Conservation (phyloP, 495 filamentous ascomycete species). For the Cenococcum geophilum region DNA sequence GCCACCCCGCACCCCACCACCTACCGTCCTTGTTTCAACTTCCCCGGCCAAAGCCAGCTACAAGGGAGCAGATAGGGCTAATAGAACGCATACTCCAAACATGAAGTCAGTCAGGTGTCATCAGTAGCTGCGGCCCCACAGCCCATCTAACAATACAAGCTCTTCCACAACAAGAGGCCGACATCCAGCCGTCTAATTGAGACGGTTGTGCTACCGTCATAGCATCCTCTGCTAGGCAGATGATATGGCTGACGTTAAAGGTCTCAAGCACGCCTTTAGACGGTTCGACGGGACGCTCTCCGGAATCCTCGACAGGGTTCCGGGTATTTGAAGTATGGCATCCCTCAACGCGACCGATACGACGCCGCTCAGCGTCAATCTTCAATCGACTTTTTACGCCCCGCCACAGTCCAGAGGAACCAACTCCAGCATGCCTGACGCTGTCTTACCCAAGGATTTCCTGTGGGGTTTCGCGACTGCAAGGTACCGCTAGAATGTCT, state of each 20-base stretch:
- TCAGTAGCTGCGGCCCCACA: background rate
- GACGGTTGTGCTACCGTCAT: background rate
- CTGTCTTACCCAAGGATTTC: conserved; percentile 60
- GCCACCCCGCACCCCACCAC: conserved; percentile 2
- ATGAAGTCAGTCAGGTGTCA: background rate
- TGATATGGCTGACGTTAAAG: background rate
- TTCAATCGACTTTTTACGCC: background rate
- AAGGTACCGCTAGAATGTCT: conserved; percentile 46
- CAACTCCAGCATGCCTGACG: conserved; percentile 25
- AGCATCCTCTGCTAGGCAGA: background rate
- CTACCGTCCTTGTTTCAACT: background rate
- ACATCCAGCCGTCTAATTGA: conserved; percentile 10
- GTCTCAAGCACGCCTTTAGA: conserved; percentile 10
- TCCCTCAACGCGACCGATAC: background rate
- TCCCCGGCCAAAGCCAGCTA: background rate
- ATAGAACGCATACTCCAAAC: background rate
- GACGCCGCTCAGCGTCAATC: background rate
- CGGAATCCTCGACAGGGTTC: conserved; percentile 9
- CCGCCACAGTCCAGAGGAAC: background rate
- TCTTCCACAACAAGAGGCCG: conserved; percentile 9
- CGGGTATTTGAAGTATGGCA: conserved; percentile 21
- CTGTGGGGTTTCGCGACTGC: conserved; percentile 80
- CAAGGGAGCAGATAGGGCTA: background rate
- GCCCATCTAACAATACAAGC: background rate
- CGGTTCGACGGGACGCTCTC: conserved; percentile 27